Base-by-base conservation (phyloP, 2,329 filamentous ascomycete species). In the Sclerotinia trifoliorum region DNA sequence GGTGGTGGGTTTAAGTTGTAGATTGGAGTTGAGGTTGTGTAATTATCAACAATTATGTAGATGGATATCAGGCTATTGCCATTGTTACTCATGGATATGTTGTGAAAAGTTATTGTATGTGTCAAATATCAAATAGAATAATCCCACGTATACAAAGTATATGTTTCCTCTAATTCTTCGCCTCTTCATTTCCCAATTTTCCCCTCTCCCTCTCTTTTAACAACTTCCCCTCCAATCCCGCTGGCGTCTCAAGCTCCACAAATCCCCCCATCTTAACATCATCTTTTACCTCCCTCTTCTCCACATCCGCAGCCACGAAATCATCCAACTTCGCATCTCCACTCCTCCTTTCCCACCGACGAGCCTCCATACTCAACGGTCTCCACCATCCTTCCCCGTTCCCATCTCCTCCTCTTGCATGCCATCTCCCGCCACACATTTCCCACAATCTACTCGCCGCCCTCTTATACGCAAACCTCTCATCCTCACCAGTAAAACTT, bases 371-470 rank as follows among this genome's bases (percentile, higher is more conserved):
- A 0, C 88, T 84, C 51, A 93, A 75, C 3, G 91, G 91, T 70
- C 84, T 84, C 85, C 89, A 90, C 90, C 91, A 94, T 10, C 79
- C 82, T 8, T 66, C 52, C 8, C 7, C 52, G 11, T 82, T 79
- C 5, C 84, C 32, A 24, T 82, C 79, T 5, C 84, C 85, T 5
- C 79, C 81, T 58, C 90, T 80, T 3, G 83, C 83, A 80, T 92
- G 92, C 91, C 91, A 94, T 70, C 84, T 81, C 49, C 81, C 82
- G 24, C 90, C 87, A 77, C 91, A 94, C 76, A 95, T 87, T 79
- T 95, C 91, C 91, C 91, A 95, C 3, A 95, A 80, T n/a, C 92
- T 82, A 72, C 89, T 92, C 55, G 87, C 83, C 2, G 91, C 92
- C 32, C 92, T 83, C 78, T 92, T 92, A 73, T 93, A 94, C 0